Base-by-base conservation (phyloP, 108 stramenopile species). In the Pseudonitzschia delicatissima region DNA sequence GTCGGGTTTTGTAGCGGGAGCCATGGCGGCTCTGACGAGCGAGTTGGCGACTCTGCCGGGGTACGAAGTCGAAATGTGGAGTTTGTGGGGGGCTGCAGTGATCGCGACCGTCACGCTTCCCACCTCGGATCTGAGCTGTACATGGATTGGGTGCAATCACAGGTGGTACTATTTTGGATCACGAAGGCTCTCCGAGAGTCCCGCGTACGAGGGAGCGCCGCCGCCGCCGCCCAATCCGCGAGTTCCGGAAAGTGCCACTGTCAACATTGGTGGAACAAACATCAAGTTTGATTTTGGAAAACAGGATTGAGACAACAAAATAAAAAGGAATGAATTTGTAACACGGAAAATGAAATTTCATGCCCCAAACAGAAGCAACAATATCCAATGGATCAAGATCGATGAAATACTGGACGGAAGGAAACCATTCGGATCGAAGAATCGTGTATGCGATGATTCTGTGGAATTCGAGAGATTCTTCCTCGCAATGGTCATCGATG, bases 91-190 rank as follows among this genome's bases (percentile, higher is more conserved):
- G 3, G 84, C 79, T 7, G 81, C 64, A 0, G 70, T 66, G 39
- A 11, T 82, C 48, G 79, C 74, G 6, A 70, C 45, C 6, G 81
- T 87, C 0, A 65, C 67, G 5, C 82, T 92, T 2, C 84, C 87
- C 3, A 58, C 74, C 7, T 77, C 74, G 6, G 66, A 74, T 18
- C 5, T 40, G 13, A 83, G 88, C 33, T 84, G 63, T 63, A 82
- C 77, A 64, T 92, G 91, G 91, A 36, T 92, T 0, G 91, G 91
- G 11, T 73, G 77, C 21, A 79, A 79, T 44, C 69, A 74, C 62
- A 53, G 74, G 47, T 86, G 77, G 84, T 53, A 62, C 29, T 86
- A 82, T 51, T 25, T 69, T 25, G 71, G 62, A 39, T 57, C 70
- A 2, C 11, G 45, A 18, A 25, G 45, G 45, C 29, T 49, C 40